Percentiles rank a stretch among this genome's conserved stretches.
Conservation (phyloP, 1,139 yeast genomes). For the Candida sanyaensis region DNA sequence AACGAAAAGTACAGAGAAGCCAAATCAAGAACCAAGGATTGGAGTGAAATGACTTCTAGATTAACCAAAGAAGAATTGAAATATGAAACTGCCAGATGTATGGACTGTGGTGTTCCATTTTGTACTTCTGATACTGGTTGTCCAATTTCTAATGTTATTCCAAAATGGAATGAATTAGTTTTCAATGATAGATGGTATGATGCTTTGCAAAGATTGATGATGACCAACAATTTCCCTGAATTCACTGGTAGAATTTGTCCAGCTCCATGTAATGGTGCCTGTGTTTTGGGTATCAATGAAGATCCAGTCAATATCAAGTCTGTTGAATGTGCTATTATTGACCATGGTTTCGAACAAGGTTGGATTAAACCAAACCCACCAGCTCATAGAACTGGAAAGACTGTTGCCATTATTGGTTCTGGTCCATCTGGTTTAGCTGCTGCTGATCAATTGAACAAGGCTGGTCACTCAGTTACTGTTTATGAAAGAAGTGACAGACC, state of each 20-base stretch:
- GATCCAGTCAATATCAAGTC: slow-evolving; percentile 97
- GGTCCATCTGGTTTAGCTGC: slow-evolving; percentile 97
- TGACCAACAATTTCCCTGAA: slow-evolving; percentile 99
- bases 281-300: slow-evolving; percentile 91
- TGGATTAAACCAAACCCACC: slow-evolving; percentile 94
- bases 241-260: slow-evolving; percentile 98
- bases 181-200: slow-evolving; percentile 95
- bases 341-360: slow-evolving; percentile 93
- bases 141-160: slow-evolving; percentile 95
- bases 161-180: slow-evolving; percentile 96
- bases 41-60: slow-evolving; percentile 88
- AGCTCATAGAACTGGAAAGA: slow-evolving; percentile 74
- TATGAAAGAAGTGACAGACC: slow-evolving; percentile 94
- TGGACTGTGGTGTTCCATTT: slow-evolving; percentile 99
- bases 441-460: slow-evolving; percentile 95
- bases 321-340: slow-evolving; percentile 94
- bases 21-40: slow-evolving; percentile 76
- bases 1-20: slow-evolving; percentile 84
- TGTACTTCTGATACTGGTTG: slow-evolving; percentile 98
- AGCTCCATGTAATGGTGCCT: slow-evolving; percentile 99
- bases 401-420: slow-evolving; percentile 87
- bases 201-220: slow-evolving; percentile 86
- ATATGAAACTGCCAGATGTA: slow-evolving; percentile 96
- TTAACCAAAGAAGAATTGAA: slow-evolving; percentile 83
- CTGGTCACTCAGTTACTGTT: slow-evolving; percentile 90